Conservation (phyloP, 192 early-diverging fungal genomes). For the Funneliformis mosseae region DNA sequence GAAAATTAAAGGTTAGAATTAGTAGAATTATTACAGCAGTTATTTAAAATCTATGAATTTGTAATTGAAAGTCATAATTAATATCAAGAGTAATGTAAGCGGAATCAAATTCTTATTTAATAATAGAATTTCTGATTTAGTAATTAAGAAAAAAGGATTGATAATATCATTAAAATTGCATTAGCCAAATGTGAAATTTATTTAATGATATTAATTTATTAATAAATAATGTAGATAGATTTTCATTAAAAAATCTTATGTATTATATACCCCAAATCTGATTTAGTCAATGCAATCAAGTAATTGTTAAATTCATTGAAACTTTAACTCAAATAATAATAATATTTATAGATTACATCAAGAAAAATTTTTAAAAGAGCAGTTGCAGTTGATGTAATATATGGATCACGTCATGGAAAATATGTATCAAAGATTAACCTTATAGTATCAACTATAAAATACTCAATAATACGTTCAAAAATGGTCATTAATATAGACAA, state of each 20-base stretch:
- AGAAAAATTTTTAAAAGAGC: conserved; percentile 14
- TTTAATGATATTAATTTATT: conserved; percentile 11
- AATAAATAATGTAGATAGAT: not conserved
- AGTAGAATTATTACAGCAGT: not conserved
- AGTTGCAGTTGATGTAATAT: conserved; percentile 11
- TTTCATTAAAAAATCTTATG: conserved; percentile 2
- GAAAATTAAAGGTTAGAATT: not conserved
- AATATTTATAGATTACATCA: not conserved
- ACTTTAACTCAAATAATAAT: not conserved
- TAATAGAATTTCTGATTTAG: not conserved
- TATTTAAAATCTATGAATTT: not conserved
- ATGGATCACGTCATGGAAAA: not conserved
- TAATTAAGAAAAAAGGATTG: not conserved
- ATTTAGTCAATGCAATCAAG: not conserved
- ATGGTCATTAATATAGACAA: conserved; percentile 3
- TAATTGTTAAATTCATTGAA: conserved; percentile 19
- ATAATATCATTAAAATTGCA: not conserved
- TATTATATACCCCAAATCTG: not conserved
- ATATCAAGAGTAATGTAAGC: not conserved
- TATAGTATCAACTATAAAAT: conserved; percentile 16
- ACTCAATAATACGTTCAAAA: not conserved
- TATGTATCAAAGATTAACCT: conserved; percentile 9
- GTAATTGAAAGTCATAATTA: not conserved
- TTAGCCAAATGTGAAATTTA: not conserved
- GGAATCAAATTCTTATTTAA: not conserved